These are phyloP conservation scores for Ophiostoma populinum DNA, from an alignment of 2,329 filamentous ascomycete species.

Conservation along the genomic window DNA sequence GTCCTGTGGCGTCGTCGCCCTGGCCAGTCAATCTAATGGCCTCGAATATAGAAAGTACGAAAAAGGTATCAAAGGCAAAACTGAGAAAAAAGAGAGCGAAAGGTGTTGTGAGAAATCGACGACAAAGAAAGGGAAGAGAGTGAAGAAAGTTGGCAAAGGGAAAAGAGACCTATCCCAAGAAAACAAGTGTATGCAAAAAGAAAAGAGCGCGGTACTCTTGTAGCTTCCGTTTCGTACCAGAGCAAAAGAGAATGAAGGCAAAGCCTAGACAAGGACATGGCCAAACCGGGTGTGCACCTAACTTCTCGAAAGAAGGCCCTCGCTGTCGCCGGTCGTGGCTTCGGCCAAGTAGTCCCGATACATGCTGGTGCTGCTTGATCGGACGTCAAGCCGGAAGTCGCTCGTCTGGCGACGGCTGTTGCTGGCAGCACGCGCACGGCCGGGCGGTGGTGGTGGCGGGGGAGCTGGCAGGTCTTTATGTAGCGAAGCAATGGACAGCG, in stretches of 20 bases:
- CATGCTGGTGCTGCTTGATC: constrained; percentile 4
- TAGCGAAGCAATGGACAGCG: not conserved
- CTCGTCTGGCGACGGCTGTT: constrained; percentile 11
- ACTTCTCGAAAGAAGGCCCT: no score
- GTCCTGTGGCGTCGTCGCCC: no score
- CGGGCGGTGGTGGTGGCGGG: constrained; percentile 9
- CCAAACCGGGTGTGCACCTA: no score
- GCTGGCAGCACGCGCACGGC: not conserved
- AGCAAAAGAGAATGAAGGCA: not conserved
- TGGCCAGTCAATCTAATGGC: no score
- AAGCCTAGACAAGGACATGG: constrained; percentile 3
- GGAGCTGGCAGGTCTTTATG: constrained; percentile 7
- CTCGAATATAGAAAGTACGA: not conserved
- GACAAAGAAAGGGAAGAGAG: not conserved
- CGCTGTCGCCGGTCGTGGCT: constrained; percentile 15
- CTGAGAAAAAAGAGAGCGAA: not conserved
- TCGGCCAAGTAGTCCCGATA: constrained; percentile 5
- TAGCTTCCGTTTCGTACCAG: no score
- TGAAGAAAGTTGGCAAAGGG: not conserved
- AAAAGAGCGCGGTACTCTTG: no score
- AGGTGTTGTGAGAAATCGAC: no score
- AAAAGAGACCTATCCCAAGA: not conserved
- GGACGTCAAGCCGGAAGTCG: constrained; percentile 13
- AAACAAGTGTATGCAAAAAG: not conserved
- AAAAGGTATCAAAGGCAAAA: not conserved